Evolutionary conservation across 257 asterid species (phyloP).

Genomic region (Solanum peruvianum): DNA sequence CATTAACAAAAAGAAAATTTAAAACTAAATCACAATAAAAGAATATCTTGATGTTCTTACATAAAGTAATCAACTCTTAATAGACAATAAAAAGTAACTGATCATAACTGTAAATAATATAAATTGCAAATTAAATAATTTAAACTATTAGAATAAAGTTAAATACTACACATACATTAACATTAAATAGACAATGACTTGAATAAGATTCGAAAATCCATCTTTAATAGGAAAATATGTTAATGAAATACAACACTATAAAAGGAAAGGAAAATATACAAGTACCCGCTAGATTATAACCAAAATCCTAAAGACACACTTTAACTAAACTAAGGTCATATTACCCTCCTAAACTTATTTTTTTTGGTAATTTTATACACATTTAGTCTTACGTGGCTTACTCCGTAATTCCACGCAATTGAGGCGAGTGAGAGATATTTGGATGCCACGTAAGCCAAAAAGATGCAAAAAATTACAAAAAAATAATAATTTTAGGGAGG

Average conservation of each 20-base stretch:
- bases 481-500: too few relatives aligned
- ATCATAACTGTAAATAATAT: neutral
- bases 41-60: neutral
- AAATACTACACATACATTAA: neutral
- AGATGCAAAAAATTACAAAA: too few relatives aligned
- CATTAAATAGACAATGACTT: neutral
- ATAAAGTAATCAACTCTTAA: neutral
- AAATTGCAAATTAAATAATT: neutral
- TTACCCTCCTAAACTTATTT: too few relatives aligned
- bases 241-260: neutral
- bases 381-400: too few relatives aligned
- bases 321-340: too few relatives aligned
- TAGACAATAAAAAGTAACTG: neutral
- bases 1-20: neutral
- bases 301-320: too few relatives aligned
- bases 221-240: neutral
- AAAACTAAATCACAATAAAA: neutral
- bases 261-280: neutral
- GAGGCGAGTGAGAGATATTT: too few relatives aligned
- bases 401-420: too few relatives aligned
- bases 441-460: too few relatives aligned
- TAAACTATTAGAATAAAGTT: neutral
- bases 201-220: neutral
- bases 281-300: too few relatives aligned
- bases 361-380: too few relatives aligned